phyloP scores from a whole-genome alignment of 2,329 filamentous ascomycete species.

The Colletotrichum gigasporum region DNA sequence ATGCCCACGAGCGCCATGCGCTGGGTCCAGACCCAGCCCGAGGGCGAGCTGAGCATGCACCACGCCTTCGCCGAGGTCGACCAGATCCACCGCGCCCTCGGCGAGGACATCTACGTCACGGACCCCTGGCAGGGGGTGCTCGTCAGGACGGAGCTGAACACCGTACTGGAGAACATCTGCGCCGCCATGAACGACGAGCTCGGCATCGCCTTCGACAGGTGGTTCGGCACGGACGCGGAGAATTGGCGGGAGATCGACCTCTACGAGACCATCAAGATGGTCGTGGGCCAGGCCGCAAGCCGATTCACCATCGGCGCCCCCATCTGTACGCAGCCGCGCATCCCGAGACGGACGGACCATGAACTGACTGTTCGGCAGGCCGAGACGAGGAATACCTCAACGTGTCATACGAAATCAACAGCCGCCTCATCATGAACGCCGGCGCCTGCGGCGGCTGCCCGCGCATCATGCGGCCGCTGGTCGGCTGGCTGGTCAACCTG shows the following conservation, averaged over 20 bases:
- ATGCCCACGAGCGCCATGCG: constrained; percentile 50
- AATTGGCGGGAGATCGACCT: constrained; percentile 48
- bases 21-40: constrained; percentile 51
- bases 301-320: constrained; percentile 43
- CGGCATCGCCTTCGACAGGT: constrained; percentile 42
- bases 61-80: constrained; percentile 50
- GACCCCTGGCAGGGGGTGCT: constrained; percentile 48
- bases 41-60: constrained; percentile 43
- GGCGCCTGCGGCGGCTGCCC: constrained; percentile 43
- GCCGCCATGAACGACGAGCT: constrained; percentile 47
- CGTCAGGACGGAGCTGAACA: constrained; percentile 47
- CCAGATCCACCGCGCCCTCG: constrained; percentile 47
- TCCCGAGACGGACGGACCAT: background rate
- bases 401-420: constrained; percentile 39
- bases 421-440: constrained; percentile 44
- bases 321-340: constrained; percentile 39
- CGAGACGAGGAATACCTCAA: constrained; percentile 46
- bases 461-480: constrained; percentile 40
- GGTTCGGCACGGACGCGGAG: constrained; percentile 43
- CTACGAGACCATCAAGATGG: constrained; percentile 35
- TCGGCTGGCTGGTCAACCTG: constrained; percentile 39
- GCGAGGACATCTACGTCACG: constrained; percentile 41
- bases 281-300: constrained; percentile 42
- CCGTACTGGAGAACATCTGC: constrained; percentile 44
- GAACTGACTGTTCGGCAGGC: constrained; percentile 32